Evolutionary conservation across 192 early-diverging fungal genomes (phyloP).

Genomic region (Mortierella hygrophila): DNA sequence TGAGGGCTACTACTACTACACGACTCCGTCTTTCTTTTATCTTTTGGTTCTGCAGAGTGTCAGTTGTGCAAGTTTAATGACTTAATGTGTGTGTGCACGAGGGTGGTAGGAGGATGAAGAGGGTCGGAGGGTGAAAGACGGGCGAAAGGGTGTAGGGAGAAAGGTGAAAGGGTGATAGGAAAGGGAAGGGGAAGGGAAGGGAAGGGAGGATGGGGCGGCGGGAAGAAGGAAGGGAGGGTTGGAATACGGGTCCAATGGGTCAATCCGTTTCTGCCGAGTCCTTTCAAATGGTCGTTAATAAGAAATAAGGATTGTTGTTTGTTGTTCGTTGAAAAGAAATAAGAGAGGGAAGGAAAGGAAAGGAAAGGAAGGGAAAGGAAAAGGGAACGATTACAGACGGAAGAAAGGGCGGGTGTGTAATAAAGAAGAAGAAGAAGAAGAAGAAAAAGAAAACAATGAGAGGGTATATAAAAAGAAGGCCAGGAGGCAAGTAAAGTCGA

Average conservation of each 20-base stretch:
- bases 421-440: constrained; percentile 4
- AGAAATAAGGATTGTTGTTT: neutral
- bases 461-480: neutral
- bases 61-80: neutral
- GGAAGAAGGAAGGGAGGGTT: neutral
- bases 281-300: neutral
- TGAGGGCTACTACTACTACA: neutral
- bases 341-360: neutral
- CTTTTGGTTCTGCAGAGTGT: constrained; percentile 9
- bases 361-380: neutral
- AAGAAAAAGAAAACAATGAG: neutral
- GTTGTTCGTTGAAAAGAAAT: neutral
- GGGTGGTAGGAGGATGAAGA: constrained; percentile 7
- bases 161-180: neutral
- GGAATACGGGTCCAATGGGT: neutral
- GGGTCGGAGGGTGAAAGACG: constrained; percentile 1
- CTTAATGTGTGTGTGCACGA: neutral
- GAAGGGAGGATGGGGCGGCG: neutral
- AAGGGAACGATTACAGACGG: constrained; percentile 5
- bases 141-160: neutral
- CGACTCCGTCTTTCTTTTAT: neutral
- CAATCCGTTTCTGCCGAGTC: too few relatives aligned
- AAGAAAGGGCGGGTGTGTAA: neutral
- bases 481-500: neutral
- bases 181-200: neutral